Evolutionary conservation across 345 rosid genomes (phyloP).

Genomic region (Rubroshorea leprosula): DNA sequence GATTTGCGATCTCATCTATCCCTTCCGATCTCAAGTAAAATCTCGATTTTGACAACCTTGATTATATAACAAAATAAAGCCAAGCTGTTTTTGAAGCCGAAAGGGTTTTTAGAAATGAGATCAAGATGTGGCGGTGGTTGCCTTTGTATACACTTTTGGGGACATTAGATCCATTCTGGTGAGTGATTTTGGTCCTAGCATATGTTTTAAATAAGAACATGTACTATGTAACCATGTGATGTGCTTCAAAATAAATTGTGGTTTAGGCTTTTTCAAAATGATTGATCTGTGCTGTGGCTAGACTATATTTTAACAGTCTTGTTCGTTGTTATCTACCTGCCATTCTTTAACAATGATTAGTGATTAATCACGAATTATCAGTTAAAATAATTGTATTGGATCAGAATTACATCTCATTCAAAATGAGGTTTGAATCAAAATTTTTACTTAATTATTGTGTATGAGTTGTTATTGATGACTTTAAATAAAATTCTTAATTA

Average conservation of each 20-base stretch:
- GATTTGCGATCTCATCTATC: too few relatives aligned
- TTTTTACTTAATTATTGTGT: too few relatives aligned
- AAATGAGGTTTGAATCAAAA: too few relatives aligned
- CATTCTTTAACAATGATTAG: not conserved
- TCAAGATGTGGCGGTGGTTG: conserved; percentile 33
- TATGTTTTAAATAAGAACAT: conserved; percentile 16
- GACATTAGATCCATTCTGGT: conserved; percentile 37
- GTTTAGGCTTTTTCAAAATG: conserved; percentile 11
- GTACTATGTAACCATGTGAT: conserved; percentile 32
- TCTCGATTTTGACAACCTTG: too few relatives aligned
- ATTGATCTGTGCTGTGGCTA: not conserved
- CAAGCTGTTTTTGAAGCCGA: conserved; percentile 7
- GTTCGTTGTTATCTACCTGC: not conserved
- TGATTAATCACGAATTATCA: too few relatives aligned
- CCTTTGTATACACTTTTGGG: conserved; percentile 39
- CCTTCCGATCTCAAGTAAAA: too few relatives aligned
- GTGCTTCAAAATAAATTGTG: conserved; percentile 22
- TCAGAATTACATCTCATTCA: too few relatives aligned
- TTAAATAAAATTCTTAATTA: too few relatives aligned
- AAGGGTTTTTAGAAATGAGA: conserved; percentile 8
- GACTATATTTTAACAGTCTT: not conserved
- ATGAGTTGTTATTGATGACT: too few relatives aligned
- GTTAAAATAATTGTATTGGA: too few relatives aligned
- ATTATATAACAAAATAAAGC: conserved; percentile 7
- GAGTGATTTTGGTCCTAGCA: conserved; percentile 19